Evolutionary conservation across 2,329 filamentous ascomycete species (phyloP).

Genomic region (Sporothrix euskadiensis): DNA sequence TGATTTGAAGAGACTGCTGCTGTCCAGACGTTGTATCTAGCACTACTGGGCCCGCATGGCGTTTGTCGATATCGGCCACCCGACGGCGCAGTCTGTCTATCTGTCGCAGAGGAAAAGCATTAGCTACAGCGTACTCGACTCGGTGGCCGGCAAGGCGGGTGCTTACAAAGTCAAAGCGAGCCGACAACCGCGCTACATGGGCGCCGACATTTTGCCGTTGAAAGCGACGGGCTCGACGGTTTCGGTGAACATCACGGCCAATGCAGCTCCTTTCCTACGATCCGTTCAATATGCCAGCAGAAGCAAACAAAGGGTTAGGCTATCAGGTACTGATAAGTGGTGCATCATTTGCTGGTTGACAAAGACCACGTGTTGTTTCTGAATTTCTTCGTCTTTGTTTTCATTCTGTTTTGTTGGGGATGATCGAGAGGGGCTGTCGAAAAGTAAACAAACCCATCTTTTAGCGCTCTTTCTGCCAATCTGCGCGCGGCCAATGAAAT

Average conservation of each 20-base stretch:
- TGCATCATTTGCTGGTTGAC: conserved; percentile 32
- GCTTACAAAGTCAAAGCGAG: not conserved
- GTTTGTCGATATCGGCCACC: conserved; percentile 52
- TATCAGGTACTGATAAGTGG: conserved; percentile 43
- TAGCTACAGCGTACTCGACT: not conserved
- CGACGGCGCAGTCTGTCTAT: conserved; percentile 44
- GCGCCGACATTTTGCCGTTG: not conserved
- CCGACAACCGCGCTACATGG: conserved; percentile 4
- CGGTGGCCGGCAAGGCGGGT: not conserved
- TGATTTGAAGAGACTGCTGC: not conserved
- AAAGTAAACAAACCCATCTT: not conserved
- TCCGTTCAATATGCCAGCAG: conserved; percentile 41
- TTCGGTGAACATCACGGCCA: not conserved
- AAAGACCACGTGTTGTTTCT: not conserved
- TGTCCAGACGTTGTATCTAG: not conserved
- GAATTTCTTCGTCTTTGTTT: not conserved
- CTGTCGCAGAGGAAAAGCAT: conserved; percentile 34
- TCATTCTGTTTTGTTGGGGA: not conserved
- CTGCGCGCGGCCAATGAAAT: not conserved
- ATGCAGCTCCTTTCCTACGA: conserved; percentile 47
- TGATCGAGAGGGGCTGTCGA: not conserved
- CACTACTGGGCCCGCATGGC: conserved; percentile 56
- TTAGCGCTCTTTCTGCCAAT: not conserved
- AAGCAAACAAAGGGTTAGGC: conserved; percentile 40
- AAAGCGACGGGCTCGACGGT: not conserved